Base-by-base conservation (phyloP, 2,329 filamentous ascomycete genomes). In the Fusarium equiseti region DNA sequence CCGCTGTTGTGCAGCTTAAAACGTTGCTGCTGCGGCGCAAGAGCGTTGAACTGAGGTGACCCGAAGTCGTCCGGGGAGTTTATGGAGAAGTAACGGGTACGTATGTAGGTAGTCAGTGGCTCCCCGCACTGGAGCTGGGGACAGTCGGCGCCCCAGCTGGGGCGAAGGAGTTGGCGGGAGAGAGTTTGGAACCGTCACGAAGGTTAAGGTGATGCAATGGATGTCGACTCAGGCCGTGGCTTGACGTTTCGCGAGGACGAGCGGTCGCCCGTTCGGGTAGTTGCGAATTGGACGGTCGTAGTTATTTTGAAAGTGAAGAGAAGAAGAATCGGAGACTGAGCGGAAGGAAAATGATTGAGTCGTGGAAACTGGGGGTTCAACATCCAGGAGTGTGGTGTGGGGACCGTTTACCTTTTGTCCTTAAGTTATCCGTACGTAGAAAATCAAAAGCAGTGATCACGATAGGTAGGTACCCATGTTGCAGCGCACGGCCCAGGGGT, bases 301-400 rank as follows among this genome's bases (percentile, higher is more conserved):
- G 68, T 57, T 62, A 45, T 63, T 44, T 40, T 26, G 20, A 27
- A 44, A 62, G 62, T 38, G 61, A 61, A 70, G 72, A 65, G 72
- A 69, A 71, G 57, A 67, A 73, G 63, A 68, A 71, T 63, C 65
- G 44, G 60, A 54, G 46, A 48, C 48, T 72, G 72, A 63, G 63
- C 60, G 63, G 70, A 63, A 73, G 60, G 71, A 62, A 52, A 52
- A 38, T 38, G 50, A 65, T 59, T 70, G 61, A 72, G 70, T 62
- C 63, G 62, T 70, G 64, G 73, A 75, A 75, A 64, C 73, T 75
- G 73, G 73, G 70, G 72, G 71, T 74, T 73, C 70, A 73, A 75
- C 60, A 66, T 71, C 56, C 58, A 59, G 57, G 61, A 65, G 67
- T 62, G 73, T 76, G 73, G 67, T 62, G 73, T 75, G 73, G 72